Conservation (phyloP, 345 rosid species). For the Camelina sativa region DNA sequence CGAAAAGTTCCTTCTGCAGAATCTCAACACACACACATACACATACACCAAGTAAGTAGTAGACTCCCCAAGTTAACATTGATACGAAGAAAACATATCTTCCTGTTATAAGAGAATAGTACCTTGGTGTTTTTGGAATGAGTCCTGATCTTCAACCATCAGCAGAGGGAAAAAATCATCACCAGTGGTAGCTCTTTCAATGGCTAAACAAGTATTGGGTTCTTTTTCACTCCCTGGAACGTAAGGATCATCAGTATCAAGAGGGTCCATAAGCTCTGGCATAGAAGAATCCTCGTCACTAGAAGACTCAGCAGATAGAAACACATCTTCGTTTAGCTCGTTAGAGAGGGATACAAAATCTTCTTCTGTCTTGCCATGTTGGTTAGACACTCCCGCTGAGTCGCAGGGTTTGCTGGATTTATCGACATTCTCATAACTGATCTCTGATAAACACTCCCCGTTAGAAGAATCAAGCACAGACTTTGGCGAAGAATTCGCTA, state of each 20-base stretch:
- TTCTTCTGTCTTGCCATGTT: slow-evolving; percentile 22
- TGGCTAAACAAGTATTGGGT: slow-evolving; percentile 21
- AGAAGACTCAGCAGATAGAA: slow-evolving; percentile 30
- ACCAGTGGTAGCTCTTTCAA: slow-evolving; percentile 29
- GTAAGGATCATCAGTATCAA: slow-evolving; percentile 32
- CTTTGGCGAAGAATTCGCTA: slow-evolving; percentile 60
- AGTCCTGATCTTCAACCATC: slow-evolving; percentile 42
- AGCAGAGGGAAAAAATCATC: slow-evolving; percentile 31
- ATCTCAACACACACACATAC: slow-evolving; percentile 12
- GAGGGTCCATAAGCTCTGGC: slow-evolving; percentile 38
- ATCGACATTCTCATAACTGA: slow-evolving; percentile 30
- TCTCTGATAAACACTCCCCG: slow-evolving; percentile 39
- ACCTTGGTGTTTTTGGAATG: slow-evolving; percentile 53
- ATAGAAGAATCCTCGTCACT: slow-evolving; percentile 34
- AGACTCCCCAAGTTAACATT: slow-evolving; percentile 1
- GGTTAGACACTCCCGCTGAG: slow-evolving; percentile 18
- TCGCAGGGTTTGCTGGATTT: slow-evolving; percentile 41
- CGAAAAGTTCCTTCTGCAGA: slow-evolving; percentile 49
- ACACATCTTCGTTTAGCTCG: slow-evolving; percentile 26
- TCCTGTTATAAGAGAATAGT: not conserved
- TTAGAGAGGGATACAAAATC: slow-evolving; percentile 18
- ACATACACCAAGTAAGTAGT: slow-evolving; percentile 7
- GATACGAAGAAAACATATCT: not conserved
- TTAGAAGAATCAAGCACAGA: slow-evolving; percentile 69
- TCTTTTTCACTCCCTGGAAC: slow-evolving; percentile 29